Evolutionary conservation across 441 rosid genomes (phyloP).

Genomic region (Populus hybrid): DNA sequence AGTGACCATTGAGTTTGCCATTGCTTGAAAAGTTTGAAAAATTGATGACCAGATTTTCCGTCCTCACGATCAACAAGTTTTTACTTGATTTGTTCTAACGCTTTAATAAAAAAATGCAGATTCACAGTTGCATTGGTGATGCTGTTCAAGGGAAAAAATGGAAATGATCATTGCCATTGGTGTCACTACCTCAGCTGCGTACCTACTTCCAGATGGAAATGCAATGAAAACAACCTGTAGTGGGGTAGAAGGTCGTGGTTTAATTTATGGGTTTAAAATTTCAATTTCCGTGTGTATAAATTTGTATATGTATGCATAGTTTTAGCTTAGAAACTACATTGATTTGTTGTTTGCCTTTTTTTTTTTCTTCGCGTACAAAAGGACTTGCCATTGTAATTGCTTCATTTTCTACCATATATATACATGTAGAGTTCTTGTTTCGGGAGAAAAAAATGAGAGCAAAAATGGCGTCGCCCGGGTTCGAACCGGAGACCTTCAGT

Average conservation of each 20-base stretch:
- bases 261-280: background rate
- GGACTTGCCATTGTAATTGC: background rate
- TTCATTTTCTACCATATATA: too few species aligned
- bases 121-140: conserved; percentile 50
- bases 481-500: conserved; percentile 96
- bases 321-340: conserved; percentile 3
- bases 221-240: conserved; percentile 32
- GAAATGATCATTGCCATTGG: conserved; percentile 65
- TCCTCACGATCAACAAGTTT: background rate
- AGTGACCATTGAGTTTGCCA: background rate
- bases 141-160: conserved; percentile 68
- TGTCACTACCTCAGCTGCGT: conserved; percentile 69
- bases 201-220: conserved; percentile 68
- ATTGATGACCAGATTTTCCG: background rate
- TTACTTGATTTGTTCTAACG: background rate
- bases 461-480: conserved; percentile 71
- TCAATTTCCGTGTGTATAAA: conserved; percentile 12
- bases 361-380: background rate
- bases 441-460: background rate
- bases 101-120: conserved; percentile 27
- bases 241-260: background rate
- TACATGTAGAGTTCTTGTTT: background rate
- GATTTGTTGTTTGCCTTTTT: too few species aligned
- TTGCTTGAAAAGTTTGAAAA: background rate
- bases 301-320: background rate